phyloP scores from a whole-genome alignment of 202 grass and related monocot genomes.

The Carex sylvatica region DNA sequence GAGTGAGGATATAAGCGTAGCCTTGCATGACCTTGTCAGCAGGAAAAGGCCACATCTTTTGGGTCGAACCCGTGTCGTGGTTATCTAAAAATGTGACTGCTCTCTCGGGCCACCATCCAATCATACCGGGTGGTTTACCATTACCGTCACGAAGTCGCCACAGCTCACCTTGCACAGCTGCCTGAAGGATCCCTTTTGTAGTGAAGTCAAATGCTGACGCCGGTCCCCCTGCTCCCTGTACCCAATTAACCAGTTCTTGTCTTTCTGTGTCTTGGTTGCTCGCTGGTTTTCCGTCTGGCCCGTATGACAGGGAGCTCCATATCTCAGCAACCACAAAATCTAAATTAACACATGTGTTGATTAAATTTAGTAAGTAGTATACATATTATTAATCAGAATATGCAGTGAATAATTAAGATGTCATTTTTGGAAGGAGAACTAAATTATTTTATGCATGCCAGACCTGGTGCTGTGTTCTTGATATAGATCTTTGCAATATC shows the following conservation, averaged over 20 bases:
- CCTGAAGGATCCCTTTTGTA: slow-evolving; percentile 57
- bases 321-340: slow-evolving; percentile 41
- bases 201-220: slow-evolving; percentile 53
- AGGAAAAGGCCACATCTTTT: slow-evolving; percentile 40
- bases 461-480: slow-evolving; percentile 21
- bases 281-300: slow-evolving; percentile 43
- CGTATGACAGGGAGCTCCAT: slow-evolving; percentile 40
- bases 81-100: slow-evolving; percentile 64
- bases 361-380: neutral
- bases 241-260: slow-evolving; percentile 45
- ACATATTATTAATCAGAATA: neutral
- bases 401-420: too few relatives aligned
- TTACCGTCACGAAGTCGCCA: slow-evolving; percentile 34
- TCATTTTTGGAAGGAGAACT: neutral
- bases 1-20: slow-evolving; percentile 45
- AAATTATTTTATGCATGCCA: neutral
- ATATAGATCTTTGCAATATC: slow-evolving; percentile 32
- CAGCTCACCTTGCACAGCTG: slow-evolving; percentile 46
- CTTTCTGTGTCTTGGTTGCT: slow-evolving; percentile 36
- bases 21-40: slow-evolving; percentile 41
- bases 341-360: neutral
- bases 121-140: slow-evolving; percentile 44
- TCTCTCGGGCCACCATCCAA: slow-evolving; percentile 49
- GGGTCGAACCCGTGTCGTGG: slow-evolving; percentile 53
- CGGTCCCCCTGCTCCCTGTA: neutral